Percentiles rank a stretch among this genome's conserved stretches.
These are phyloP conservation scores for Cystobasidiaceae sp. DNA, from an alignment of 1,284 basidiomycete genomes.

Conservation along the genomic window DNA sequence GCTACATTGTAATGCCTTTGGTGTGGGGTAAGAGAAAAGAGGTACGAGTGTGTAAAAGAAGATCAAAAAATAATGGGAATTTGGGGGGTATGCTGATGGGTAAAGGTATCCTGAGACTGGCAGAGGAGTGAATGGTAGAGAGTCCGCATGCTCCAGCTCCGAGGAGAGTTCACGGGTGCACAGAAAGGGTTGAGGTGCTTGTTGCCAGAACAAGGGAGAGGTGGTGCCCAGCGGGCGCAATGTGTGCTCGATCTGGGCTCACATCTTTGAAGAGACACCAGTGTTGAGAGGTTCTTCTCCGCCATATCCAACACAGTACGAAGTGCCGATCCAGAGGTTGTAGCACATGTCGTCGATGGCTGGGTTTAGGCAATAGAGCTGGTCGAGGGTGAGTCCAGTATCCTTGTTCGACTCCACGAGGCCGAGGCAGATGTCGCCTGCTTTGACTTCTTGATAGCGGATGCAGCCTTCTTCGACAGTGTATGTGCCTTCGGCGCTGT, in stretches of 20 bases:
- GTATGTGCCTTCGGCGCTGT: constrained; percentile 25
- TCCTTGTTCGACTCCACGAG: constrained; percentile 13
- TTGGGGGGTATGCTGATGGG: too few species aligned
- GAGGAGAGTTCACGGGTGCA: too few species aligned
- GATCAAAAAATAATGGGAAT: too few species aligned
- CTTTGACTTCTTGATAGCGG: constrained; percentile 8
- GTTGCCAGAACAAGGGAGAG: background rate
- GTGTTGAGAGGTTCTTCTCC: constrained; percentile 24
- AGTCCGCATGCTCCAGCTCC: too few species aligned
- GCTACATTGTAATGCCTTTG: too few species aligned
- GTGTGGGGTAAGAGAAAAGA: too few species aligned
- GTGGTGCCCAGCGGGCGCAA: background rate
- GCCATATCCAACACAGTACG: constrained; percentile 22
- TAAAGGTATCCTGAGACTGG: too few species aligned
- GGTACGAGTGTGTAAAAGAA: too few species aligned
- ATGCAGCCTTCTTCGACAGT: constrained; percentile 18
- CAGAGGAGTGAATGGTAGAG: too few species aligned
- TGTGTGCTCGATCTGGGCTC: too few species aligned
- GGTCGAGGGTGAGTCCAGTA: constrained; percentile 21
- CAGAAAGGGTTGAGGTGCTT: too few species aligned
- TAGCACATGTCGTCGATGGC: constrained; percentile 26
- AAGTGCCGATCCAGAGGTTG: constrained; percentile 18
- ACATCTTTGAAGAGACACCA: background rate
- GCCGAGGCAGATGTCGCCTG: constrained; percentile 20
- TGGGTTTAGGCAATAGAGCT: constrained; percentile 29